These are phyloP conservation scores for Phaeotremella skinneri DNA, from an alignment of 768 basidiomycete species.

Conservation along the genomic window DNA sequence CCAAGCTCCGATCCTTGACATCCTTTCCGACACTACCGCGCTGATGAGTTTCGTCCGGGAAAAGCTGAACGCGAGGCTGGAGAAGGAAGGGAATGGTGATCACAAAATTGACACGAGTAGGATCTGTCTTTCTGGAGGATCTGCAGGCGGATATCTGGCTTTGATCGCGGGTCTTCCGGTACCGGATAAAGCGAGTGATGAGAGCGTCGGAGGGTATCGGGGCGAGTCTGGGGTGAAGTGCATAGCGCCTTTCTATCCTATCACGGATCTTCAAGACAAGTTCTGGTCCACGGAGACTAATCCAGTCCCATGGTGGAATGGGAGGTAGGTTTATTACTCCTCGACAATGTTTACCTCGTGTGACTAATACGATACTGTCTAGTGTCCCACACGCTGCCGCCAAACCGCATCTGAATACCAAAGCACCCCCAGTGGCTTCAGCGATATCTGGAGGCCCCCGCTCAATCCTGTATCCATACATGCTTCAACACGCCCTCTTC, in stretches of 20 bases:
- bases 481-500: constrained; percentile 46
- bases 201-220: constrained; percentile 42
- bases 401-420: constrained; percentile 34
- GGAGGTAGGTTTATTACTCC: constrained; percentile 21
- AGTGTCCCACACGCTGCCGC: constrained; percentile 42
- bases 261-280: constrained; percentile 41
- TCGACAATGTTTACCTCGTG: background rate
- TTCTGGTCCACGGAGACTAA: constrained; percentile 46
- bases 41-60: constrained; percentile 30
- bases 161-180: constrained; percentile 39
- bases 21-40: constrained; percentile 45
- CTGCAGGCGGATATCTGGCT: constrained; percentile 45
- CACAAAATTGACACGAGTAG: constrained; percentile 31
- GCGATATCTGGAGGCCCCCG: constrained; percentile 40
- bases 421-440: constrained; percentile 33
- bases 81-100: constrained; percentile 23
- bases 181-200: constrained; percentile 22
- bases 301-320: constrained; percentile 38
- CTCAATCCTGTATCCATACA: constrained; percentile 44
- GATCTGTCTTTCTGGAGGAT: constrained; percentile 44
- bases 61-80: constrained; percentile 31
- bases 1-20: constrained; percentile 48
- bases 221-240: constrained; percentile 37
- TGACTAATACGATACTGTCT: background rate
- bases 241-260: constrained; percentile 46